Percentiles rank a stretch among this genome's conserved stretches.
Evolutionary conservation across 163 green algal genomes (phyloP).

Genomic region (Scenedesmus sp.): DNA sequence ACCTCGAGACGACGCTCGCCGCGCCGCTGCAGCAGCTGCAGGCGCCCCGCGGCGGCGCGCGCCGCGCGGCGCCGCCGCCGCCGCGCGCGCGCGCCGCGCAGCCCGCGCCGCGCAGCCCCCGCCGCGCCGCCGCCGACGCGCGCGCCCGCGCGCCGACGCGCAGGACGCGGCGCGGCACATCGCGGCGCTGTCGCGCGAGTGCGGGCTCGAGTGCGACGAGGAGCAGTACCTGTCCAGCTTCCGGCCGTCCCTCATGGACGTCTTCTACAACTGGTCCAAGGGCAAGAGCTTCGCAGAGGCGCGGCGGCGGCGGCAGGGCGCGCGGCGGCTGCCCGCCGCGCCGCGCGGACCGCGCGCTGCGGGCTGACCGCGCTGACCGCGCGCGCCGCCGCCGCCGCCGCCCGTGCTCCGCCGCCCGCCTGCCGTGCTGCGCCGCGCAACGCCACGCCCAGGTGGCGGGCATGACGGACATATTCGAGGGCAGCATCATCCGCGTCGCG

Average conservation of each 20-base stretch:
- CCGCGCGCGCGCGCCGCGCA: too few species aligned
- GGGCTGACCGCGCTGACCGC: too few species aligned
- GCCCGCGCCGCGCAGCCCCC: too few species aligned
- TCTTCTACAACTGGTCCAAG: conserved; percentile 92
- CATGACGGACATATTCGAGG: conserved; percentile 95
- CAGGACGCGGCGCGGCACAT: conserved; percentile 76
- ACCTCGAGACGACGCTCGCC: conserved; percentile 69
- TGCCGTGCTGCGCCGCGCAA: too few species aligned
- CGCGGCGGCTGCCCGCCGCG: neutral
- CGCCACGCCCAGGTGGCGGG: conserved; percentile 77
- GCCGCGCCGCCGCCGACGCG: too few species aligned
- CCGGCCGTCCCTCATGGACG: conserved; percentile 91
- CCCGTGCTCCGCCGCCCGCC: neutral
- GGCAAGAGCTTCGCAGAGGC: conserved; percentile 80
- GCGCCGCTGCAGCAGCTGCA: conserved; percentile 78
- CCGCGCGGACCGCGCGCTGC: neutral
- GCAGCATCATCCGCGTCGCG: conserved; percentile 90
- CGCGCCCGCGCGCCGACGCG: neutral
- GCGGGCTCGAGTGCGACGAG: conserved; percentile 82
- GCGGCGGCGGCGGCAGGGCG: neutral
- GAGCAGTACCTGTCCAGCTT: conserved; percentile 93
- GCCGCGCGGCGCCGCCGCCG: too few species aligned
- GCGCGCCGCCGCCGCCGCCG: neutral
- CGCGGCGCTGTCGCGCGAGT: conserved; percentile 74
- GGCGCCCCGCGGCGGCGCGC: conserved; percentile 25